These are phyloP conservation scores for Aspergillus oerlinghausenensis DNA, from an alignment of 2,329 filamentous ascomycete genomes.

Conservation along the genomic window DNA sequence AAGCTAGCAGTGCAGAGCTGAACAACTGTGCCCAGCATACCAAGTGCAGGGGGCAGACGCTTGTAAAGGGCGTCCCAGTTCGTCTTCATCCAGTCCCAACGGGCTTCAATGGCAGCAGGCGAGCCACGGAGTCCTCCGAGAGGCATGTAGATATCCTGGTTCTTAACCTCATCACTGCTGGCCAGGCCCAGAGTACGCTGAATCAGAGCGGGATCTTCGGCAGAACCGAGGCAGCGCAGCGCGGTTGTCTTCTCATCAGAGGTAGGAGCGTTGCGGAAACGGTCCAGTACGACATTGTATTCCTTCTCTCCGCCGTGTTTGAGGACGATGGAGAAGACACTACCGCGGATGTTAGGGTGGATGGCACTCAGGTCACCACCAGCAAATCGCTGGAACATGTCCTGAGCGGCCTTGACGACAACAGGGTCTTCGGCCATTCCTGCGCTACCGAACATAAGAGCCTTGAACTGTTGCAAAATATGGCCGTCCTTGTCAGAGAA, in stretches of 20 bases:
- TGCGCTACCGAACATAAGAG: constrained; percentile 78
- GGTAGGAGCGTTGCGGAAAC: constrained; percentile 69
- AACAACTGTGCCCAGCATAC: constrained; percentile 81
- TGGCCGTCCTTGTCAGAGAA: constrained; percentile 83
- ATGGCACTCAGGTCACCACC: constrained; percentile 74
- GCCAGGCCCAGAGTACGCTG: constrained; percentile 72
- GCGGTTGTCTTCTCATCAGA: constrained; percentile 90
- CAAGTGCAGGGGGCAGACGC: constrained; percentile 78
- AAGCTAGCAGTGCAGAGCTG: constrained; percentile 78
- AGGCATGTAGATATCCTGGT: constrained; percentile 90
- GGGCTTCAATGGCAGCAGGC: constrained; percentile 69
- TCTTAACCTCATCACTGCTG: constrained; percentile 78
- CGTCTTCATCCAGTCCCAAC: constrained; percentile 77
- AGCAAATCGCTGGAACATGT: constrained; percentile 85
- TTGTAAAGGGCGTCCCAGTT: constrained; percentile 84
- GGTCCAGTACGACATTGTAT: constrained; percentile 72
- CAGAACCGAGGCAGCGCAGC: constrained; percentile 74
- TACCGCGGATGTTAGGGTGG: constrained; percentile 84
- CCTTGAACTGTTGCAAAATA: constrained; percentile 91
- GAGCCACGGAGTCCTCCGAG: constrained; percentile 73
- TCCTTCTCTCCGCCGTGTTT: constrained; percentile 81
- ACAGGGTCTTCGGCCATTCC: constrained; percentile 74
- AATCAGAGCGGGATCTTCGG: constrained; percentile 73
- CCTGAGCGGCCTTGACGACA: constrained; percentile 74
- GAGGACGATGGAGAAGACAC: constrained; percentile 79